Percentiles rank a stretch among this genome's conserved stretches.
Conservation (phyloP, 371 early-diverging fungal genomes). For the Mortierella sp. region DNA sequence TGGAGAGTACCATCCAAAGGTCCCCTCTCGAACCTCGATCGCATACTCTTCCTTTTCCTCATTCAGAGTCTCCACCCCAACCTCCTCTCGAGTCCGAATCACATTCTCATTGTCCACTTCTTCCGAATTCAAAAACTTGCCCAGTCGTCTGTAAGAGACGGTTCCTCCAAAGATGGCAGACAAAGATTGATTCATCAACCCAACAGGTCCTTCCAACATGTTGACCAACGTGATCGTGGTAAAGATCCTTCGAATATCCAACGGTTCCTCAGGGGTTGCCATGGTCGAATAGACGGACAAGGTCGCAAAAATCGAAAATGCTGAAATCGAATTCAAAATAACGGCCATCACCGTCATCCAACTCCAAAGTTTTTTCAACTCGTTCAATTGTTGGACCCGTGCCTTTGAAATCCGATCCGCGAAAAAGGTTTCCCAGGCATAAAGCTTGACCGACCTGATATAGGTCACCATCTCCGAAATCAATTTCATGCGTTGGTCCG, state of each 20-base stretch:
- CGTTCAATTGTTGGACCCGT: slow-evolving; percentile 56
- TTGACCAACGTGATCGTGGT: slow-evolving; percentile 85
- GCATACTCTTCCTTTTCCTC: no score
- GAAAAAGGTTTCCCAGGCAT: slow-evolving; percentile 67
- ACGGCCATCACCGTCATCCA: slow-evolving; percentile 31
- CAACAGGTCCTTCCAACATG: slow-evolving; percentile 86
- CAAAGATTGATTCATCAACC: slow-evolving; percentile 56
- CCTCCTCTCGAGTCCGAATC: slow-evolving; percentile 22
- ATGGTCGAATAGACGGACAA: slow-evolving; percentile 60
- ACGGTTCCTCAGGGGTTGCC: slow-evolving; percentile 60
- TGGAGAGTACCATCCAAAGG: slow-evolving; percentile 70
- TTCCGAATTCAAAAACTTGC: slow-evolving; percentile 60
- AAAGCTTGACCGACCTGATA: slow-evolving; percentile 59
- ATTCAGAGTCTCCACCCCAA: slow-evolving; percentile 38
- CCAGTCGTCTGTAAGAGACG: slow-evolving; percentile 27
- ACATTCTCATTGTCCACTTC: slow-evolving; percentile 61
- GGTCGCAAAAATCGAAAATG: slow-evolving; percentile 62
- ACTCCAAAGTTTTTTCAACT: slow-evolving; percentile 51
- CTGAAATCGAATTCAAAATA: slow-evolving; percentile 46
- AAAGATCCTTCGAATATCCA: slow-evolving; percentile 65
- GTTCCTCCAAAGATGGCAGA: slow-evolving; percentile 21
- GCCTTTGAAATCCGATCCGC: slow-evolving; percentile 57
- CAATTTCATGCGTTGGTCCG: slow-evolving; percentile 54
- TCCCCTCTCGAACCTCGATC: slow-evolving; percentile 55
- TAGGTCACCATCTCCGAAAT: slow-evolving; percentile 51